Evolutionary conservation across 2,329 filamentous ascomycete genomes (phyloP).

Genomic region (Elsinoe batatas): DNA sequence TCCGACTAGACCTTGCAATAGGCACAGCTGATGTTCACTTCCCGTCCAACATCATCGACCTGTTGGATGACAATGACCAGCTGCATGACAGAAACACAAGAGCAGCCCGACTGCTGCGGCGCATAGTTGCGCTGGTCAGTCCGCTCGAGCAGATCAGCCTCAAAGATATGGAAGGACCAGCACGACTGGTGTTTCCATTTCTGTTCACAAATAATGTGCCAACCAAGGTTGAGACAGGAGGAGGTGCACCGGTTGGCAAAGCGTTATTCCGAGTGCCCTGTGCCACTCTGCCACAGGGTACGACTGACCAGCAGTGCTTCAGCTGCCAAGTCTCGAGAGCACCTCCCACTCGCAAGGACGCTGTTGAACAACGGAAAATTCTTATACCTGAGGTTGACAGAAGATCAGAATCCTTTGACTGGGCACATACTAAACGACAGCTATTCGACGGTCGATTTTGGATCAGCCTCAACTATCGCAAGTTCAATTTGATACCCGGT

Average conservation of each 20-base stretch:
- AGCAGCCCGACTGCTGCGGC: slow-evolving; percentile 38
- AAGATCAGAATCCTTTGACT: slow-evolving; percentile 7
- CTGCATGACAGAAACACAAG: not conserved
- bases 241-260: slow-evolving; percentile 14
- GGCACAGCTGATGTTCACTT: slow-evolving; percentile 20
- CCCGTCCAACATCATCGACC: not conserved
- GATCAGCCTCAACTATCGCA: slow-evolving; percentile 37
- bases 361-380: not conserved
- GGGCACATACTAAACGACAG: slow-evolving; percentile 24
- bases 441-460: slow-evolving; percentile 50
- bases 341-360: not conserved
- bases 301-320: not conserved
- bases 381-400: not conserved
- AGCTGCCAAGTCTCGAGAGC: slow-evolving; percentile 1
- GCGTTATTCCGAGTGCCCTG: not conserved
- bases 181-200: slow-evolving; percentile 33
- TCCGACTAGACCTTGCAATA: slow-evolving; percentile 35
- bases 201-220: slow-evolving; percentile 14
- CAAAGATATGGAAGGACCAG: slow-evolving; percentile 33
- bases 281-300: not conserved
- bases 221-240: slow-evolving; percentile 1
- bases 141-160: slow-evolving; percentile 37
- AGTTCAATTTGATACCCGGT: slow-evolving; percentile 15
- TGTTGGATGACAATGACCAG: slow-evolving; percentile 7
- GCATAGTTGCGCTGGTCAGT: slow-evolving; percentile 40